Evolutionary conservation across 441 rosid species (phyloP).

Genomic region (Jatropha multifida): DNA sequence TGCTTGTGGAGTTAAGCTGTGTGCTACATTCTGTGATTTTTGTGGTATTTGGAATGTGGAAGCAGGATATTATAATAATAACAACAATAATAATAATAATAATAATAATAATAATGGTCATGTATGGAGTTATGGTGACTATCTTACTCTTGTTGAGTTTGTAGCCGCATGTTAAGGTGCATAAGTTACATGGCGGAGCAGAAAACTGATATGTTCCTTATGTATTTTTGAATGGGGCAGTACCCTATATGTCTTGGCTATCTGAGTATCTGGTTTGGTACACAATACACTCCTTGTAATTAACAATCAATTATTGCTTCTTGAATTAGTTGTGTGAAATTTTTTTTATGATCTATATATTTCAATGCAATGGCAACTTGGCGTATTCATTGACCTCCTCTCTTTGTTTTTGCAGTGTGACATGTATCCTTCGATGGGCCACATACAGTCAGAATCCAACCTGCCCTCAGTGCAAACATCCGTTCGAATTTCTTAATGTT

Average conservation of each 20-base stretch:
- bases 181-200: no score
- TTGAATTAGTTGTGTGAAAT: background rate
- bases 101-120: background rate
- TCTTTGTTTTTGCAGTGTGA: conserved; percentile 55
- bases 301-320: background rate
- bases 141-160: background rate
- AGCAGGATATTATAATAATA: background rate
- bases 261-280: background rate
- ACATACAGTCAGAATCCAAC: conserved; percentile 59
- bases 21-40: background rate
- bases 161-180: background rate
- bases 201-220: no score
- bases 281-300: background rate
- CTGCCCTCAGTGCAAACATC: conserved; percentile 94
- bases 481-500: conserved; percentile 78
- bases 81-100: no score
- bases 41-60: background rate
- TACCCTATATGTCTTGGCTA: background rate
- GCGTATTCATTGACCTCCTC: conserved; percentile 17
- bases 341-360: background rate
- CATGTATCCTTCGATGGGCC: conserved; percentile 93
- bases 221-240: background rate
- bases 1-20: background rate
- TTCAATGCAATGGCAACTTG: background rate
- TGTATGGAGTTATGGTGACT: background rate